Evolutionary conservation across 2,329 filamentous ascomycete genomes (phyloP), one percentile per base, ranked within the genome.

Genomic region (Fusarium gaditjirri): DNA sequence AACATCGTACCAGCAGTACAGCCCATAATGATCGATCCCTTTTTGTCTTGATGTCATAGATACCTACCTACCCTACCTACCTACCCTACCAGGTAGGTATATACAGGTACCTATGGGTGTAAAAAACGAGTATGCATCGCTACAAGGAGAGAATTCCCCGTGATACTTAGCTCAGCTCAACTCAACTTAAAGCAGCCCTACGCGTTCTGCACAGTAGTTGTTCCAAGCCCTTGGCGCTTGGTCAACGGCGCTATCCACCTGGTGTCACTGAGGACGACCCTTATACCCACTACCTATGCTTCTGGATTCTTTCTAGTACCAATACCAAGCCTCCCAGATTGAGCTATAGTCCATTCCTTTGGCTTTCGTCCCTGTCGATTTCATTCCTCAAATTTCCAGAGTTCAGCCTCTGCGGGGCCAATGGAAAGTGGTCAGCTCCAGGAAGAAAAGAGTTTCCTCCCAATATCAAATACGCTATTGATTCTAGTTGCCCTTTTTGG

Each of bases 291-390:
- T 47, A 49, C 59, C 53, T 47, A 49, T 64, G 58, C 69, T 72
- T 72, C 70, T 72, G 65, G 50, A 56, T 70, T 49, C 35, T 66
- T 65, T 72, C 70, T 72, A 68, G 59, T 35, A 65, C 46, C 38
- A 49, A 47, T 25, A 53, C 52, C 60, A 36, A 41, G 55, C 69
- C 64, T 70, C 53, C 65, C 29, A 54, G 33, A 61, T 65, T 54
- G 43, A 72, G 50, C 59, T 21, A 47, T 70, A 63, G 59, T 10
- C 49, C 50, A 61, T 59, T 49, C 36, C 33, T 71, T 44, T 46
- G 38, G 43, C 31, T 59, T 57, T 65, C 38, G 66, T 59, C 31
- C 54, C 55, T 70, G 65, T 69, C 70, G 68, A 71, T 72, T 49
- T 43, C 58, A 71, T 72, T 72, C 64, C 69, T 70, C 46, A 50